Evolutionary conservation across 1,284 basidiomycete genomes (phyloP).

Genomic region (Leccinum ponderosum): DNA sequence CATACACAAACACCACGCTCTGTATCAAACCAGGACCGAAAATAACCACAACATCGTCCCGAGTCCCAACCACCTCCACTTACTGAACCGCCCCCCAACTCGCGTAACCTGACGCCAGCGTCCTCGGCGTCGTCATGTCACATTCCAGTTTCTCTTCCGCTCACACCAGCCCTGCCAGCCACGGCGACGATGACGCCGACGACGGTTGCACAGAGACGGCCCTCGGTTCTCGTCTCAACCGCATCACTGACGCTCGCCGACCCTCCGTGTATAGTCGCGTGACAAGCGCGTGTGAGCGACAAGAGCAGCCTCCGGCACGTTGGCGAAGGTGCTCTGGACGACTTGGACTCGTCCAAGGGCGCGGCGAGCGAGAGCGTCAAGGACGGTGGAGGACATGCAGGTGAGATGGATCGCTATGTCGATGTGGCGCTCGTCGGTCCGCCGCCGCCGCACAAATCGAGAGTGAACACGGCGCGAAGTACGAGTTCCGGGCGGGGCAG

Average conservation of each 20-base stretch:
- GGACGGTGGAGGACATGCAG: conserved; percentile 23
- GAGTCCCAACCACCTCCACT: conserved; percentile 16
- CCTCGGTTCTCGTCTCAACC: conserved; percentile 31
- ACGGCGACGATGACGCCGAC: conserved; percentile 37
- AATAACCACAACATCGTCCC: conserved; percentile 19
- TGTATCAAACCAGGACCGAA: conserved; percentile 23
- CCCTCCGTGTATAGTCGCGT: conserved; percentile 37
- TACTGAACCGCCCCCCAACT: conserved; percentile 34
- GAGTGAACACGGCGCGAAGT: conserved; percentile 33
- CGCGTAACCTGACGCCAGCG: conserved; percentile 46
- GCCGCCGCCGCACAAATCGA: background rate
- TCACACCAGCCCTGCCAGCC: conserved; percentile 38
- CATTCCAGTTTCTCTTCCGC: conserved; percentile 42
- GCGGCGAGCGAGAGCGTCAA: conserved; percentile 35
- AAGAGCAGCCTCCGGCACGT: conserved; percentile 51
- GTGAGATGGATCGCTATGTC: conserved; percentile 20
- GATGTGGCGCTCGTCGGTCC: conserved; percentile 1
- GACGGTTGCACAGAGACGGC: conserved; percentile 23
- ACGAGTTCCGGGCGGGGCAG: conserved; percentile 26
- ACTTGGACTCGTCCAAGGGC: conserved; percentile 63
- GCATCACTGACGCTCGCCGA: conserved; percentile 30
- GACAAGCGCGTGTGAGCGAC: conserved; percentile 32
- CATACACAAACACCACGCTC: conserved; percentile 16
- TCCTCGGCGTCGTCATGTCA: conserved; percentile 62
- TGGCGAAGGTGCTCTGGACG: conserved; percentile 75